Conservation (phyloP, 371 early-diverging fungal genomes). For the Mucor sp. region DNA sequence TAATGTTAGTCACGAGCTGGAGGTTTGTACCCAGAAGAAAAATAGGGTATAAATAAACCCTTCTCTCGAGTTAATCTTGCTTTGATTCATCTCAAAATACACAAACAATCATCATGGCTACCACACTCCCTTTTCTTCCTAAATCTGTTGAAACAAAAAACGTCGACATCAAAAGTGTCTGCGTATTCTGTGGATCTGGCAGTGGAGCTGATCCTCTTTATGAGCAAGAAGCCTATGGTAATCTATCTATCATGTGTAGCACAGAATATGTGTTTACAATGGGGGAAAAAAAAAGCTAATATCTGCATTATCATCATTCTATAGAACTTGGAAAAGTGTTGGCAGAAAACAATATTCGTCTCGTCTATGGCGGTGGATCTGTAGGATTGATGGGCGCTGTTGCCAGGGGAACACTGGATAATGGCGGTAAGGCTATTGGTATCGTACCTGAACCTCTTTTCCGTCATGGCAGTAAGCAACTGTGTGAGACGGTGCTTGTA, state of each 20-base stretch:
- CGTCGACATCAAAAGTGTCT: slow-evolving; percentile 51
- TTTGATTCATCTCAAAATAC: neutral
- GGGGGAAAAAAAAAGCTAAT: too few relatives aligned
- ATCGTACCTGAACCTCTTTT: slow-evolving; percentile 77
- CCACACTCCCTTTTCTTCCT: neutral
- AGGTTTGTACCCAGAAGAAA: neutral
- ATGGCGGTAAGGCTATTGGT: slow-evolving; percentile 61
- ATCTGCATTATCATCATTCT: neutral
- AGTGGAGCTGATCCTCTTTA: slow-evolving; percentile 59
- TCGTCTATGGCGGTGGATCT: slow-evolving; percentile 89
- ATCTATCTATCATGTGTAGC: neutral
- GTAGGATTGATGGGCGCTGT: slow-evolving; percentile 82
- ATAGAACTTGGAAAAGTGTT: slow-evolving; percentile 66
- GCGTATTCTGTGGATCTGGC: slow-evolving; percentile 79
- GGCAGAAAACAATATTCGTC: slow-evolving; percentile 59
- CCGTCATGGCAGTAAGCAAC: slow-evolving; percentile 42
- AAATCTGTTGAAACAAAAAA: neutral
- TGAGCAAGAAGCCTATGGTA: slow-evolving; percentile 58
- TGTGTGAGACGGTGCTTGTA: slow-evolving; percentile 69
- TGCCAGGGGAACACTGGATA: slow-evolving; percentile 62
- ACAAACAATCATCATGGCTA: neutral
- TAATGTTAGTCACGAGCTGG: slow-evolving; percentile 1
- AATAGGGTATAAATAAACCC: neutral
- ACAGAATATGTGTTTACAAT: neutral
- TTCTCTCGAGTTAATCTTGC: neutral